A percentile compares a stretch with the other conserved stretches of the same genome.
These are phyloP conservation scores for Aspergillus sp. DNA, from an alignment of 2,329 filamentous ascomycete genomes.

Conservation along the genomic window DNA sequence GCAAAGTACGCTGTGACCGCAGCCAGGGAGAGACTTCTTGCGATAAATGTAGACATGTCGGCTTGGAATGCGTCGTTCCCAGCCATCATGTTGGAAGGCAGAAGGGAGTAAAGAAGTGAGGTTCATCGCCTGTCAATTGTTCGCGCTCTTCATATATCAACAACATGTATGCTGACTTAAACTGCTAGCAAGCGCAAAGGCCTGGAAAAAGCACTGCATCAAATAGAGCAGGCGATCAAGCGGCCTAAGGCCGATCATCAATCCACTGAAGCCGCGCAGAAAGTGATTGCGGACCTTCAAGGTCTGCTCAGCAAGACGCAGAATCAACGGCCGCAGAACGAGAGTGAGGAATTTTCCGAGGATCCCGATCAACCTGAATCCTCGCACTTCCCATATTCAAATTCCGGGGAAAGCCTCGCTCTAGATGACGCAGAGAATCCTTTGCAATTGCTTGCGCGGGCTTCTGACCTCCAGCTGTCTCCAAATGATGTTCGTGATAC, in stretches of 20 bases:
- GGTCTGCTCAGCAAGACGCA: slow-evolving; percentile 53
- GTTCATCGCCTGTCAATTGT: slow-evolving; percentile 4
- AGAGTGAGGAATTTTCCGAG: slow-evolving; percentile 32
- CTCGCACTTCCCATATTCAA: slow-evolving; percentile 22
- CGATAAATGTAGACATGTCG: slow-evolving; percentile 60
- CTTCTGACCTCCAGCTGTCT: slow-evolving; percentile 66
- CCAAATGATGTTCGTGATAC: slow-evolving; percentile 30
- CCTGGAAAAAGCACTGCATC: slow-evolving; percentile 70
- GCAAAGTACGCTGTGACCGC: slow-evolving; percentile 68
- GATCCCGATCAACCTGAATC: slow-evolving; percentile 24
- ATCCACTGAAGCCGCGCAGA: slow-evolving; percentile 44
- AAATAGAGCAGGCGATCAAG: slow-evolving; percentile 69
- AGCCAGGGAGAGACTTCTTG: slow-evolving; percentile 54
- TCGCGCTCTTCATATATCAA: not conserved
- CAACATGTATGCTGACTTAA: slow-evolving; percentile 9
- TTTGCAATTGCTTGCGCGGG: slow-evolving; percentile 69
- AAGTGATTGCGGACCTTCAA: slow-evolving; percentile 46
- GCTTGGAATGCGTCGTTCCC: slow-evolving; percentile 65
- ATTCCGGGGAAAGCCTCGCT: slow-evolving; percentile 54
- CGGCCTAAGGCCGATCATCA: slow-evolving; percentile 51
- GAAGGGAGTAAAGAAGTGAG: slow-evolving; percentile 74
- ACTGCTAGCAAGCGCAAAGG: slow-evolving; percentile 67
- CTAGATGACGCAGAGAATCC: slow-evolving; percentile 75
- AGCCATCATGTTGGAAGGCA: slow-evolving; percentile 72
- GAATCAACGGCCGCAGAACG: slow-evolving; percentile 33